A percentile compares a stretch with the other conserved stretches of the same genome.
Evolutionary conservation across 768 basidiomycete species (phyloP).

Genomic region (Leccinum subgranulosum): DNA sequence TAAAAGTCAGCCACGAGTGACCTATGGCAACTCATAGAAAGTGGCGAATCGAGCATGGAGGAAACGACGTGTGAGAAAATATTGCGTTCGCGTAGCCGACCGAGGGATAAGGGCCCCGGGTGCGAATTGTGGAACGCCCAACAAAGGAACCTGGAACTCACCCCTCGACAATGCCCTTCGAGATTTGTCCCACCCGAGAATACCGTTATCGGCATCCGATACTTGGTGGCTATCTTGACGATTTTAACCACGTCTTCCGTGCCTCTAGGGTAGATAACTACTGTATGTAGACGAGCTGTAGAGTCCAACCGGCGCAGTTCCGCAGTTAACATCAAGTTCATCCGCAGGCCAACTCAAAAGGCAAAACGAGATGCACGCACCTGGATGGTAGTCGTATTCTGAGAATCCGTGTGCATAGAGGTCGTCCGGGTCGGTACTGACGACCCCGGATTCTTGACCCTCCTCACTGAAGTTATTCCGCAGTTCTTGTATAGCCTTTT

Average conservation of each 20-base stretch:
- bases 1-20: not conserved
- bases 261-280: slow-evolving; percentile 59
- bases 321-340: not conserved
- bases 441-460: slow-evolving; percentile 13
- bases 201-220: slow-evolving; percentile 72
- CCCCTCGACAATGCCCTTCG: slow-evolving; percentile 73
- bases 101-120: not conserved
- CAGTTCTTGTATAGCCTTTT: slow-evolving; percentile 51
- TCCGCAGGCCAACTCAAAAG: not conserved
- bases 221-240: slow-evolving; percentile 71
- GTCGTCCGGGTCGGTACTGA: slow-evolving; percentile 52
- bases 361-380: slow-evolving; percentile 30
- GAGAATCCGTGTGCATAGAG: slow-evolving; percentile 55
- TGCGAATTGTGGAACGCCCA: not conserved
- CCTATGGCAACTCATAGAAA: not conserved
- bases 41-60: not conserved
- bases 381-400: slow-evolving; percentile 46
- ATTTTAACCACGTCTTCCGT: slow-evolving; percentile 84
- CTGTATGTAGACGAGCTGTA: slow-evolving; percentile 47
- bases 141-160: slow-evolving; percentile 31
- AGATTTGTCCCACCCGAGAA: slow-evolving; percentile 82
- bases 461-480: slow-evolving; percentile 31
- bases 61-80: not conserved
- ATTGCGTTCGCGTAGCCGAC: not conserved
- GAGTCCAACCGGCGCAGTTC: not conserved